Conservation (phyloP, 495 filamentous ascomycete genomes). For the Lindgomyces ingoldianus region DNA sequence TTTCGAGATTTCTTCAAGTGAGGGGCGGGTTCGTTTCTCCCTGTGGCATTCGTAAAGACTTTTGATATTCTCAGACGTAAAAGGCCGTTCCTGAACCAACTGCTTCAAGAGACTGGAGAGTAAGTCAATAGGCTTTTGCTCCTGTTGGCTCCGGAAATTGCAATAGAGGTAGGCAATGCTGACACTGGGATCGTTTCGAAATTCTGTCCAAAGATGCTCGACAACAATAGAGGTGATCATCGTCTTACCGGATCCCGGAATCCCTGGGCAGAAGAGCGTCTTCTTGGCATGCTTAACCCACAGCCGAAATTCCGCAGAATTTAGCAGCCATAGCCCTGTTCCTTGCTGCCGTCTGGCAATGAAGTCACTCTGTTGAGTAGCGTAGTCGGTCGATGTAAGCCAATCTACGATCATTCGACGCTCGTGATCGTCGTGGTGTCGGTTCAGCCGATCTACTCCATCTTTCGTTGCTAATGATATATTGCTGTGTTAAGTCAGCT, state of each 20-base stretch:
- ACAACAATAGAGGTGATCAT: conserved; percentile 39
- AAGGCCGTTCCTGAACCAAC: conserved; percentile 32
- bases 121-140: conserved; percentile 43
- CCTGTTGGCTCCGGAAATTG: conserved; percentile 43
- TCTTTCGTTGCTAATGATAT: conserved; percentile 1
- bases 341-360: conserved; percentile 27
- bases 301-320: conserved; percentile 42
- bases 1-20: neutral
- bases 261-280: conserved; percentile 45
- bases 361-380: conserved; percentile 12
- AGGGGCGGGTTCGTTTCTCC: neutral
- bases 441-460: neutral
- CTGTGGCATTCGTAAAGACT: neutral
- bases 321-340: conserved; percentile 49
- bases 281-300: conserved; percentile 25
- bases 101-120: conserved; percentile 48
- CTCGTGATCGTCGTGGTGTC: neutral
- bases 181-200: neutral
- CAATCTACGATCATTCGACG: conserved; percentile 2
- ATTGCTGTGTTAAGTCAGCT: neutral
- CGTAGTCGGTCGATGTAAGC: conserved; percentile 1
- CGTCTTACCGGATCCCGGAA: conserved; percentile 43
- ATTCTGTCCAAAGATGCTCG: conserved; percentile 30
- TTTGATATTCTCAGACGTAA: neutral
- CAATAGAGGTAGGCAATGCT: conserved; percentile 50